Evolutionary conservation across 257 asterid genomes (phyloP), one percentile per base, ranked within the genome.

Genomic region (Forsythia viridissima): DNA sequence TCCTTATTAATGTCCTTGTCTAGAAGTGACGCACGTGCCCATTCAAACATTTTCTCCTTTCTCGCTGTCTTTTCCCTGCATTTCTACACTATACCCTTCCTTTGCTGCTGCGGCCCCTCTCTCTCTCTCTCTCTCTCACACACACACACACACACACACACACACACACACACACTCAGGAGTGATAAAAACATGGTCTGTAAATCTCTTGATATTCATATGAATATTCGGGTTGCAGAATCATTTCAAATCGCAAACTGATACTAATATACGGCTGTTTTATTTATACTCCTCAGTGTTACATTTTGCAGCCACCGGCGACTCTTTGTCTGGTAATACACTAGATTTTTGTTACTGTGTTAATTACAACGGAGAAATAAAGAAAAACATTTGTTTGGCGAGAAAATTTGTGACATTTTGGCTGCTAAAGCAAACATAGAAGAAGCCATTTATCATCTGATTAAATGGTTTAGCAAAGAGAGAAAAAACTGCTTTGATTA

Each of bases 261-360:
- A 3, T 61, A 24, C 18, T 30, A 7, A 18, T 30, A 11, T 63
- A 10, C 7, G 16, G 39, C 39, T 9, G 70, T 63, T 63, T 63
- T 39, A 16, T 1, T 11, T 63, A 6, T 39, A 36, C 67, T 37
- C 72, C 63, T 73, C 75, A 41, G 34, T 39, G 69, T 76, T 70
- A 30, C 40, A 43, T 77, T 68, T 73, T 6, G 21, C 77, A 8
- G 76, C 77, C 69, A 24, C 78, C 61, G 74, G 20, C 65, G 71
- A 63, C 44, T 75, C 59, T 36, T 20, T 51, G n/a, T 69, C 78
- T 48, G 85, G 87, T 84, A 77, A 75, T 55, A 74, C 67, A 40
- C 70, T 16, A 77, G 10, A 55, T 55, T 55, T 81, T 48, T 48
- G 4, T 72, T 18, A 12, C 70, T 55, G 39, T 61, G 5, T 24